Evolutionary conservation across 768 basidiomycete genomes (phyloP), one percentile per base, ranked within the genome.

Genomic region (Panaeolus papilionaceus): DNA sequence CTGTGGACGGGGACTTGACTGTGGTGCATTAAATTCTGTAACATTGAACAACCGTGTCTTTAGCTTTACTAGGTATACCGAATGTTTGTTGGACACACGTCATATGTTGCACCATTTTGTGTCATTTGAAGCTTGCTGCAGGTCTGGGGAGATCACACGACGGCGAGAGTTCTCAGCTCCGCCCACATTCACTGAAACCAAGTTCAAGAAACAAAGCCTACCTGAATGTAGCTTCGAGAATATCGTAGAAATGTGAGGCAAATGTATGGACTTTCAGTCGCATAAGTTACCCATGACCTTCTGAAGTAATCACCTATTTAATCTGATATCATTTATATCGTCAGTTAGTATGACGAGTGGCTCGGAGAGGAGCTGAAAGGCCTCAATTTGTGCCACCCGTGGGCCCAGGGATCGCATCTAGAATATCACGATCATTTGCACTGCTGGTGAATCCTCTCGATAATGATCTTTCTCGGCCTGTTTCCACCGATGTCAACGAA

Each of bases 291-390:
- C 44, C 44, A 20, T 45, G n/a, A 20, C 11, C 16, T 4, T 20
- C 44, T n/a, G 44, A 45, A 45, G 12, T 14, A 45, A 45, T n/a
- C 18, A 18, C 44, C 2, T 16, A 18, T 20, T 45, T 45, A 20
- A 40, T 40, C 14, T 10, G 14, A 11, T 40, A 40, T 14, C 14
- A 14, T 18, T 16, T 44, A 14, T 18, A 44, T 44, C 1, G 5
- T 12, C 42, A 44, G 16, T 16, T 7, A 49, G 47, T 5, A 23
- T 9, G 47, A 3, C 20, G 5, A 49, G 20, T 20, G 20, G 20
- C 33, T 33, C 33, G 47, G 20, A 9, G 47, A 49, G 47, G 47
- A 49, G 47, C 47, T 49, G 47, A 49, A 49, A 49, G n/a, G 47
- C 47, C 47, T 49, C 47, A 23, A 49, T 20, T 49, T 6, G 47